Evolutionary conservation across 176 grass and related monocot species (phyloP), one percentile per base, ranked within the genome.

Genomic region (Leersia perrieri): DNA sequence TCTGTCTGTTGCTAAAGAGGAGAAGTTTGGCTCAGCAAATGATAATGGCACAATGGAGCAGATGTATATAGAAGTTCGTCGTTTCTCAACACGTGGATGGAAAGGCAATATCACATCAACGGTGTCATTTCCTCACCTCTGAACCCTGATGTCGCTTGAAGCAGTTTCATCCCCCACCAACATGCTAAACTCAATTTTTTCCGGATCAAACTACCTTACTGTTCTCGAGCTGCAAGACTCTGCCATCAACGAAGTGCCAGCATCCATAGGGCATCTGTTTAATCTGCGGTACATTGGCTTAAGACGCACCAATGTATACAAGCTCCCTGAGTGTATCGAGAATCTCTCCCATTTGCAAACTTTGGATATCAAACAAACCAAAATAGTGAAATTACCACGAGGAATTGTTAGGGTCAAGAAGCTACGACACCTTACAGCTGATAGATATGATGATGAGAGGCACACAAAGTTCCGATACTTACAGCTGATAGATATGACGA

Each of bases 231-330:
- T 93, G 7, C 55, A 72, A 15, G 31, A 49, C 15, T 83, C 82
- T 26, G 27, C 29, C 14, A 67, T 89, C 5, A 27, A 49, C 2
- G 45, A 5, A 49, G 38, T 92, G 29, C 90, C 64, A 18, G 22
- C 82, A 20, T 70, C 60, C 16, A 72, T 91, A 3, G 68, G 68
- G 3, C 26, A 60, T 33, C 66, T 92, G 9, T 86, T 85, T 34
- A 89, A 86, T 41, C 68, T 92, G 13, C 72, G 66, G 1, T 92
- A 82, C 55, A 22, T 92, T 11, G 55, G 83, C 25, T 41, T 92
- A 22, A 78, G 75, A 12, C n/a, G 75, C 26, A 84, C 90, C 6
- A 87, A 11, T 5, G 70, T 92, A 4, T 58, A 69, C 60, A 34
- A 30, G 13, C 70, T 92, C 3, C 90, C 87, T 4, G 76, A 85